phyloP scores from a whole-genome alignment of 1,284 basidiomycete species.

The Irpex rosettiformis region DNA sequence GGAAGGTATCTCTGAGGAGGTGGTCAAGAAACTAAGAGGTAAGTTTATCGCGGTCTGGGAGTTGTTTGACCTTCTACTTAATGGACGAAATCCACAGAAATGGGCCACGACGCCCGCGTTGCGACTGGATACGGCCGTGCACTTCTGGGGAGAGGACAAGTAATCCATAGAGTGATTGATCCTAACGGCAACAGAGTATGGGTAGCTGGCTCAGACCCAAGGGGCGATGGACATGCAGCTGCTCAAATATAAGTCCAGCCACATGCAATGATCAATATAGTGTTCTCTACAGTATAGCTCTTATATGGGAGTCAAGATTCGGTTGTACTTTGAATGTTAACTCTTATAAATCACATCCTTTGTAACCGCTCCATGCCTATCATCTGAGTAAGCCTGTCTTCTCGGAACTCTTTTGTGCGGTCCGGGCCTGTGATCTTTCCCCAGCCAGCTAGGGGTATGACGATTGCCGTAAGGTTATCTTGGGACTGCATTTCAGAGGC shows the following conservation, averaged over 20 bases:
- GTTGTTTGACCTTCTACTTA: background rate
- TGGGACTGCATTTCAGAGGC: conserved; percentile 89
- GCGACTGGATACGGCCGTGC: conserved; percentile 60
- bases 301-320: too few species aligned
- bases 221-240: conserved; percentile 85
- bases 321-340: too few species aligned
- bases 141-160: conserved; percentile 90
- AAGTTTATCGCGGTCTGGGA: conserved; percentile 19
- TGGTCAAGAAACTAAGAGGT: conserved; percentile 62
- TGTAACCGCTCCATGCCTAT: conserved; percentile 69
- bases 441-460: conserved; percentile 95
- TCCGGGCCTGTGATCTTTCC: conserved; percentile 78
- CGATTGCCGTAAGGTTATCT: conserved; percentile 90
- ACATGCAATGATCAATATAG: too few species aligned
- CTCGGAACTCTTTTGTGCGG: conserved; percentile 74
- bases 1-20: conserved; percentile 69
- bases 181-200: conserved; percentile 68
- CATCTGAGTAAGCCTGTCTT: conserved; percentile 75
- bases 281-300: too few species aligned
- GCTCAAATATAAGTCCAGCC: conserved; percentile 84
- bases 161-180: conserved; percentile 79
- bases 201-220: conserved; percentile 85
- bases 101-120: conserved; percentile 82
- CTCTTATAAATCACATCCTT: conserved; percentile 70
- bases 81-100: conserved; percentile 38